Evolutionary conservation across 768 basidiomycete species (phyloP), one percentile per base, ranked within the genome.

Genomic region (Suillus fuscotomentosus): DNA sequence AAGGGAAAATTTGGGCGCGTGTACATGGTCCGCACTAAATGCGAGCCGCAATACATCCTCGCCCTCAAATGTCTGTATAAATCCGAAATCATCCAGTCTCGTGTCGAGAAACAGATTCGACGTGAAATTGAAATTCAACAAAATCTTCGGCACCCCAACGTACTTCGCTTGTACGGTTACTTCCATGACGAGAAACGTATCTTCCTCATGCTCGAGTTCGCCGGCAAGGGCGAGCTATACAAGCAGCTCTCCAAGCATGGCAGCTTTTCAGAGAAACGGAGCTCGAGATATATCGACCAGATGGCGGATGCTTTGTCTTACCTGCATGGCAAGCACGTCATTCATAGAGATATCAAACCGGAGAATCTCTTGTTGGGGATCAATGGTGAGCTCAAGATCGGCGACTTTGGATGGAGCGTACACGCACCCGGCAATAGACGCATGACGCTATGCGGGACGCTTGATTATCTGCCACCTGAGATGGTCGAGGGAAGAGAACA

Each of bases 1-100:
- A 98, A 99, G 75, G 97, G 97, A 54, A 99, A 99, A 80, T 99
- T 99, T 70, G 97, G 97, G 1, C 91, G 95, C 3, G 97, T 99
- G 31, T 99, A 99, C 82, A 96, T 99, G 90, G 95, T 97, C 53
- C 88, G 96, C 60, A 98, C 97, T 22, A 97, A 96, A 76, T 76
- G 81, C 65, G 85, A 89, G 65, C 94, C 95, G 1, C 86, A 89
- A 65, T 99, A 92, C 81, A 97, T 98, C 73, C 87, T 99, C 71
- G 97, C 97, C 27, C 88, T 99, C 77, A 99, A 99, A 78, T 95
- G 93, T 67, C 83, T 98, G 63, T 96, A 96, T 84, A 99, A 99
- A 80, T 90, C 91, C 61, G 97, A 99, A 78, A 91, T 99, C 72
- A 87, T 99, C 54, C 84, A 91, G 69, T 88, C 88, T 66, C 88